Evolutionary conservation across 768 basidiomycete species (phyloP).

Genomic region (Cyclocybe cylindracea): DNA sequence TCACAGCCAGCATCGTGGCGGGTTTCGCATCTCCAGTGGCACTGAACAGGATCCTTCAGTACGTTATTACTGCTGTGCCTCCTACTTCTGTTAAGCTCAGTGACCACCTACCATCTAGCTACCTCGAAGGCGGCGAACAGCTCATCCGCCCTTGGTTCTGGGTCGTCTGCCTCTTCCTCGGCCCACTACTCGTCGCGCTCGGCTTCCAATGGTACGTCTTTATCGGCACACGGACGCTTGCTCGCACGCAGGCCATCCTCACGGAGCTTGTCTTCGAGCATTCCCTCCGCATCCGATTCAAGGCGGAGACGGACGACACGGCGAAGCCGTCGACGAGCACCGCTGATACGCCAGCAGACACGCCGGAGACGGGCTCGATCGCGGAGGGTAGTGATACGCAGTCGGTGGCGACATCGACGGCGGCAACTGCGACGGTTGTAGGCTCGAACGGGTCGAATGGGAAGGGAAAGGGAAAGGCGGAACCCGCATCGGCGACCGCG

Average conservation of each 20-base stretch:
- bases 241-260: constrained; percentile 40
- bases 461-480: constrained; percentile 6
- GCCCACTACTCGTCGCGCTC: constrained; percentile 46
- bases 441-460: background rate
- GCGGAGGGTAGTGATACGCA: background rate
- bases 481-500: background rate
- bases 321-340: background rate
- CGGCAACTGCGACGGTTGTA: background rate
- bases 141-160: constrained; percentile 68
- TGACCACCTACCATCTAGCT: constrained; percentile 41
- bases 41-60: constrained; percentile 44
- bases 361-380: background rate
- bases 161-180: constrained; percentile 54
- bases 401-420: background rate
- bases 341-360: constrained; percentile 1
- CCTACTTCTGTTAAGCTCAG: too few species aligned
- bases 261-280: constrained; percentile 46
- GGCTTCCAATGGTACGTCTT: constrained; percentile 59
- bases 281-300: constrained; percentile 62
- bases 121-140: constrained; percentile 56
- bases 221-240: constrained; percentile 42
- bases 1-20: constrained; percentile 26
- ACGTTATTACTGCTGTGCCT: constrained; percentile 11
- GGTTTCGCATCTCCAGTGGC: constrained; percentile 43
- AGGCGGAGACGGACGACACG: constrained; percentile 34